Conservation (phyloP, 2,329 filamentous ascomycete genomes). For the Rutstroemia sp. region DNA sequence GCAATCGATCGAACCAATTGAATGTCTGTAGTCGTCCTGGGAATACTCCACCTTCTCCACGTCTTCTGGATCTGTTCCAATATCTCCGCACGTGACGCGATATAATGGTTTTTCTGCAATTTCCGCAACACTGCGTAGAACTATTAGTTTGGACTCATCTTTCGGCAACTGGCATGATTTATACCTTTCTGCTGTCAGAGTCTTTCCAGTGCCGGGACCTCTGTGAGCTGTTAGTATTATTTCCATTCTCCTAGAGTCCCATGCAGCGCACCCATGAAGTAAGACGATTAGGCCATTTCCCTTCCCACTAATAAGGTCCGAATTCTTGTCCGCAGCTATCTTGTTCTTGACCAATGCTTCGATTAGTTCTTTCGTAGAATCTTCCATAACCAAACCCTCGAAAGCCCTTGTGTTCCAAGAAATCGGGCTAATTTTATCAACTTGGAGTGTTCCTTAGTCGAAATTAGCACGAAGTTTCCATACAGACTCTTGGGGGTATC, state of each 20-base stretch:
- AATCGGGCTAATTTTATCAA: constrained; percentile 1
- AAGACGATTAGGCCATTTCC: constrained; percentile 58
- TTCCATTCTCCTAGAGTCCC: too few species aligned
- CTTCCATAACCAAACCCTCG: constrained; percentile 38
- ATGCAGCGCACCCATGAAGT: constrained; percentile 48
- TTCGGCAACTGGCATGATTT: too few species aligned
- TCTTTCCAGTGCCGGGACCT: constrained; percentile 90
- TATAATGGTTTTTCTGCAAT: constrained; percentile 42
- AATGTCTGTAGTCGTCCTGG: too few species aligned
- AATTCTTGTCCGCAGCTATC: constrained; percentile 26
- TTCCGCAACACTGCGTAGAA: constrained; percentile 39
- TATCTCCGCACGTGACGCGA: constrained; percentile 54
- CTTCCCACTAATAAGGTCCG: constrained; percentile 44
- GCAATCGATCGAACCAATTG: too few species aligned
- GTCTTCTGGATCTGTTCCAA: constrained; percentile 55
- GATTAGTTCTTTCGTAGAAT: constrained; percentile 39
- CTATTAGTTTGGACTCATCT: too few species aligned
- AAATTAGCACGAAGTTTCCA: too few species aligned
- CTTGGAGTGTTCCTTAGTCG: background rate
- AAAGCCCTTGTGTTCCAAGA: constrained; percentile 31
- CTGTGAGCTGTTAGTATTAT: constrained; percentile 28
- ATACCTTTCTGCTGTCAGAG: constrained; percentile 37
- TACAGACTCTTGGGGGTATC: too few species aligned
- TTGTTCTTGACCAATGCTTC: constrained; percentile 34
- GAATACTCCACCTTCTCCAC: constrained; percentile 41